Evolutionary conservation across 108 stramenopile genomes (phyloP), one percentile per base, ranked within the genome.

Genomic region (Cyclotella atomus): DNA sequence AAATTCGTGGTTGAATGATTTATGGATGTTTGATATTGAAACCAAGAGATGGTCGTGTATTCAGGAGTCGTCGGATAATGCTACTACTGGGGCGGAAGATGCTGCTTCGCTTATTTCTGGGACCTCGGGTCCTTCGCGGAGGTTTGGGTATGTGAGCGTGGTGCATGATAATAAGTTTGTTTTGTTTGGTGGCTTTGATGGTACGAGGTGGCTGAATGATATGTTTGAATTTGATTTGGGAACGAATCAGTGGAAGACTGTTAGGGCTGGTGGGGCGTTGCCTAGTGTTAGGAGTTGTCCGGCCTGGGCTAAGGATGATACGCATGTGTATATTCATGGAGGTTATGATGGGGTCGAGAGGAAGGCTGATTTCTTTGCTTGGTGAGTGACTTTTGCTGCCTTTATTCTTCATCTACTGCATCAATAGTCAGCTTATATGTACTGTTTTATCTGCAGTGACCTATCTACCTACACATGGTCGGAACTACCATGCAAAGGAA

Each of bases 311-410:
- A 89, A 92, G 54, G 91, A 94, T 56, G 91, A 89, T 46, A 83
- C 85, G 19, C 81, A 91, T 49, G 93, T 98, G 1, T 98, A 95
- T 70, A 93, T 98, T 21, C 95, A 96, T 65, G 96, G 95, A 20
- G 97, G 95, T 3, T 96, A 95, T 60, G 97, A 96, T 74, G 97
- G 97, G 12, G 89, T 95, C 16, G 93, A 97, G 70, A 76, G 97
- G 7, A 96, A 96, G 79, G 84, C 89, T 21, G 95, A 96, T 53
- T 95, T 98, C 65, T 96, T 95, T 76, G 91, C 89, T 4, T 97
- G 87, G 47, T n/a, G n/a, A 49, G 47, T 49, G n/a, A 49, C n/a
- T 49, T 12, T 17, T 49, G 16, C n/a, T 12, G 17, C 47, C n/a
- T 49, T 49, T 49, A 49, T 41, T 41, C n/a, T n/a, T n/a, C n/a